These are phyloP conservation scores for Lipomyces kockii DNA, from an alignment of 805 yeast genomes.

Conservation along the genomic window DNA sequence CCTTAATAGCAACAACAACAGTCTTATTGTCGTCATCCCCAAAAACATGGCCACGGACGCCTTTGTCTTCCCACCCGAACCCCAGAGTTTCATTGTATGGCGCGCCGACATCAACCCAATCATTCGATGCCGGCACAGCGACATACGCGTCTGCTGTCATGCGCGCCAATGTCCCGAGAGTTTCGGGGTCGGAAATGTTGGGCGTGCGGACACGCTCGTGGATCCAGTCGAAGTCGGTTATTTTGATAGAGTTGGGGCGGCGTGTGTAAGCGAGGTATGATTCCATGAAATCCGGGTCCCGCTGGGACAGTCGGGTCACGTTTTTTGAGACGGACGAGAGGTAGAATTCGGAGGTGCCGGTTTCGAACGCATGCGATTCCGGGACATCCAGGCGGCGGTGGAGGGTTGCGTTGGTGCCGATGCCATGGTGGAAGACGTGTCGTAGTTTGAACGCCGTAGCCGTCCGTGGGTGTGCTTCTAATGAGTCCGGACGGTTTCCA, in stretches of 20 bases:
- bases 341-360: slow-evolving; percentile 20
- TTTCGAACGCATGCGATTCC: slow-evolving; percentile 8
- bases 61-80: slow-evolving; percentile 87
- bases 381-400: slow-evolving; percentile 31
- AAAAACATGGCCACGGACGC: slow-evolving; percentile 90
- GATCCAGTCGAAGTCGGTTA: slow-evolving; percentile 30
- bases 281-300: slow-evolving; percentile 68
- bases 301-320: slow-evolving; percentile 48
- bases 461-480: neutral
- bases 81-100: slow-evolving; percentile 49
- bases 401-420: slow-evolving; percentile 25
- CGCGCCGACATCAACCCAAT: slow-evolving; percentile 76
- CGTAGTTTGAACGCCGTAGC: slow-evolving; percentile 34
- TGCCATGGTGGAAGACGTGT: slow-evolving; percentile 34
- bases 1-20: slow-evolving; percentile 83
- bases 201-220: slow-evolving; percentile 56
- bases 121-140: slow-evolving; percentile 72
- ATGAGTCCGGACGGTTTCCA: neutral
- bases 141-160: slow-evolving; percentile 95
- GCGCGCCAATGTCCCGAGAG: slow-evolving; percentile 74
- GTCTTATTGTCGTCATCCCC: slow-evolving; percentile 59
- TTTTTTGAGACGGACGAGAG: slow-evolving; percentile 17
- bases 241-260: slow-evolving; percentile 10
- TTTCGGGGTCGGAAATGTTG: slow-evolving; percentile 72
- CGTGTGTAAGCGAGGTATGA: slow-evolving; percentile 65